Conservation (phyloP, 306 rosid species). For the Cicer arietinum region DNA sequence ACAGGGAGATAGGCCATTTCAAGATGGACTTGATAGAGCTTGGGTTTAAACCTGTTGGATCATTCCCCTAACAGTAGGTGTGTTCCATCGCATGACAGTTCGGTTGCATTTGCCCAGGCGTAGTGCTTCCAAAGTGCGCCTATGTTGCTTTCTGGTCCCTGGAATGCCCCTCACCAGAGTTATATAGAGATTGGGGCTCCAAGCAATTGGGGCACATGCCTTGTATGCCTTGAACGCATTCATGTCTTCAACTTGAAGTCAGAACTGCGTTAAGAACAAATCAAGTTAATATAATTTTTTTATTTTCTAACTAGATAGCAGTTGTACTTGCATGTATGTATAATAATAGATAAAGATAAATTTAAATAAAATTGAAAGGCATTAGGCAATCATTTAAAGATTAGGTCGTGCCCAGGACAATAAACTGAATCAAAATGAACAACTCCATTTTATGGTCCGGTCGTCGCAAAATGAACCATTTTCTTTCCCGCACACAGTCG, state of each 20-base stretch:
- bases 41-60: slow-evolving; percentile 72
- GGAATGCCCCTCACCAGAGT: slow-evolving; percentile 95
- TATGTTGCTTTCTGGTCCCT: slow-evolving; percentile 87
- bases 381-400: background rate
- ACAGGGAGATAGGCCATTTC: slow-evolving; percentile 3
- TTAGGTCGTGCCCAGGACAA: background rate
- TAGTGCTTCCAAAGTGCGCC: slow-evolving; percentile 90
- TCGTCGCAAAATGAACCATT: background rate
- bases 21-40: slow-evolving; percentile 13
- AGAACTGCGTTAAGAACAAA: slow-evolving; percentile 44
- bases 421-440: background rate
- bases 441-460: background rate
- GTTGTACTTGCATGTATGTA: background rate
- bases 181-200: slow-evolving; percentile 84
- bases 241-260: slow-evolving; percentile 65
- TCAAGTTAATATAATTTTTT: background rate
- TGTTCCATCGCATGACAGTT: slow-evolving; percentile 95
- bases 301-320: slow-evolving; percentile 14
- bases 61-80: slow-evolving; percentile 94
- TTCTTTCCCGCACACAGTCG: background rate
- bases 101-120: slow-evolving; percentile 83
- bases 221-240: slow-evolving; percentile 92
- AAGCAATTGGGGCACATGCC: slow-evolving; percentile 78
- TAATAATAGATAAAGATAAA: background rate
- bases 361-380: background rate